These are phyloP conservation scores for Starmera quercuum DNA, from an alignment of 805 yeast genomes.

Conservation along the genomic window DNA sequence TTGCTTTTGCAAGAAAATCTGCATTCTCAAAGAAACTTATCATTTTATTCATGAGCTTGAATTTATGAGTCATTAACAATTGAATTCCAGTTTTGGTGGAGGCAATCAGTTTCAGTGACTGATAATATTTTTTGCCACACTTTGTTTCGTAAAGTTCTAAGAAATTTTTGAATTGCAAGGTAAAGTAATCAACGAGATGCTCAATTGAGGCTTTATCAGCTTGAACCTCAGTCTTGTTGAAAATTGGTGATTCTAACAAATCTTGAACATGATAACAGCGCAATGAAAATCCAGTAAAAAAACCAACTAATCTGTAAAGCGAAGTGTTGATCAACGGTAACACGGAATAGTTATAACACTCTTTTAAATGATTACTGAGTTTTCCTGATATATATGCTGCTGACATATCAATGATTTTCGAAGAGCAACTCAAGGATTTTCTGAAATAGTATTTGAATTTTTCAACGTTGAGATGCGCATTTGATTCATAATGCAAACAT, in stretches of 20 bases:
- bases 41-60: constrained; percentile 10
- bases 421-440: not conserved
- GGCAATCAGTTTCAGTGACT: constrained; percentile 6
- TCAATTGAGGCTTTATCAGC: constrained; percentile 2
- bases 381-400: constrained; percentile 7
- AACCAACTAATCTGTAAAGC: constrained; percentile 1
- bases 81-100: constrained; percentile 4
- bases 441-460: constrained; percentile 6
- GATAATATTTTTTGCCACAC: constrained; percentile 9
- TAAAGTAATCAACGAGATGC: constrained; percentile 1
- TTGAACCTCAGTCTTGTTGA: not conserved
- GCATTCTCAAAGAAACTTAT: constrained; percentile 11
- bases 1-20: constrained; percentile 2
- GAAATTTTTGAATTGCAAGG: constrained; percentile 3
- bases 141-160: constrained; percentile 4
- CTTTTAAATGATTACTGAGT: constrained; percentile 3
- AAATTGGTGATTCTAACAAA: constrained; percentile 2
- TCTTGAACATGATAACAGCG: constrained; percentile 14
- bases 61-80: constrained; percentile 6
- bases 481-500: constrained; percentile 9
- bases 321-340: constrained; percentile 6
- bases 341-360: constrained; percentile 6
- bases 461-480: constrained; percentile 4
- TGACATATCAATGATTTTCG: constrained; percentile 4
- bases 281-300: constrained; percentile 2